Conservation (phyloP, 768 basidiomycete genomes). For the Mycena kentingensis region DNA sequence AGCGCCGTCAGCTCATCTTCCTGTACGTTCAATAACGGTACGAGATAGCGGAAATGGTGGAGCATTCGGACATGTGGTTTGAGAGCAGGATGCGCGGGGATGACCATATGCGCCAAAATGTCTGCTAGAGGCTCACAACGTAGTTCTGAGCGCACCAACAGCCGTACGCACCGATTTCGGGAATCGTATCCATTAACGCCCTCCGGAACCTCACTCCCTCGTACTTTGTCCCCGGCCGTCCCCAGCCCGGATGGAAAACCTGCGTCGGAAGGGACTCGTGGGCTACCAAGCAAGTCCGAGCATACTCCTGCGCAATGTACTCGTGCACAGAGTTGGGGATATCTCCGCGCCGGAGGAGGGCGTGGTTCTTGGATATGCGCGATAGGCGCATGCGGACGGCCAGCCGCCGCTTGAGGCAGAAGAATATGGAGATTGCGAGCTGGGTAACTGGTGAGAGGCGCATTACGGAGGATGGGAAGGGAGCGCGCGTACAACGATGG, state of each 20-base stretch:
- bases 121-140: slow-evolving; percentile 43
- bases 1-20: slow-evolving; percentile 67
- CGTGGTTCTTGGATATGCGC: slow-evolving; percentile 64
- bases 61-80: slow-evolving; percentile 78
- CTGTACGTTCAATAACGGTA: slow-evolving; percentile 60
- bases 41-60: slow-evolving; percentile 77
- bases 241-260: slow-evolving; percentile 73
- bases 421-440: slow-evolving; percentile 59
- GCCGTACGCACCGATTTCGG: slow-evolving; percentile 68
- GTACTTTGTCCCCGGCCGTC: slow-evolving; percentile 67
- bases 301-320: slow-evolving; percentile 73
- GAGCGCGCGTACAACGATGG: slow-evolving; percentile 55
- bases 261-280: slow-evolving; percentile 72
- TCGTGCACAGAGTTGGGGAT: slow-evolving; percentile 68
- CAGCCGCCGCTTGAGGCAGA: slow-evolving; percentile 70
- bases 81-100: slow-evolving; percentile 68
- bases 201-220: slow-evolving; percentile 66
- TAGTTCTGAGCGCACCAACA: background rate
- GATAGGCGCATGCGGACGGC: slow-evolving; percentile 65
- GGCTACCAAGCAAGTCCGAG: slow-evolving; percentile 70
- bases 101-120: slow-evolving; percentile 65
- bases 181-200: slow-evolving; percentile 69
- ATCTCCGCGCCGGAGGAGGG: slow-evolving; percentile 53
- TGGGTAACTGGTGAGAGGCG: slow-evolving; percentile 24
- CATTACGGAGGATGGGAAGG: background rate